Percentiles rank a stretch among this genome's conserved stretches.
Conservation (phyloP, 306 rosid genomes). For the Vigna hirtella region DNA sequence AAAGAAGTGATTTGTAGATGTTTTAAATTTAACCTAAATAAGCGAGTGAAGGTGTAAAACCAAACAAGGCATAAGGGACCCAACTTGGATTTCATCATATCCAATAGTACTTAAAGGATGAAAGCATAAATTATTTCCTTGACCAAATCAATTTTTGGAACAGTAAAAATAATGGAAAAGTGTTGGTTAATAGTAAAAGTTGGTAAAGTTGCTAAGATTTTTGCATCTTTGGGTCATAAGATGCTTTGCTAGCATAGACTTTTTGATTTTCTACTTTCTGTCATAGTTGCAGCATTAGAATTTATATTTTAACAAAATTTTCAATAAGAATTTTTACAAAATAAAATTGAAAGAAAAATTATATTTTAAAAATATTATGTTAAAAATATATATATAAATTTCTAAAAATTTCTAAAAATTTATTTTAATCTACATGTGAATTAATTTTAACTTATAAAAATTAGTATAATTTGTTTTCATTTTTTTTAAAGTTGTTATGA, state of each 20-base stretch:
- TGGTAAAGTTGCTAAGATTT: not conserved
- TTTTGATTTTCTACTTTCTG: not conserved
- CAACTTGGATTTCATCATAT: constrained; percentile 19
- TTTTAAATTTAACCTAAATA: not conserved
- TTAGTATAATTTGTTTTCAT: too few relatives aligned
- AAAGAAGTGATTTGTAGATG: not conserved
- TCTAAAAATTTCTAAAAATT: too few relatives aligned
- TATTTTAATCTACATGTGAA: not conserved
- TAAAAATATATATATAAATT: too few relatives aligned
- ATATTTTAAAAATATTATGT: too few relatives aligned
- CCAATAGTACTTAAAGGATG: constrained; percentile 8
- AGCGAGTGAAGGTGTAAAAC: not conserved
- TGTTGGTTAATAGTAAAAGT: constrained; percentile 17
- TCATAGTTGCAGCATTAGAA: too few relatives aligned
- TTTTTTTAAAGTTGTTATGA: too few relatives aligned
- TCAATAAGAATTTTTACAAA: too few relatives aligned
- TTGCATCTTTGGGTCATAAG: not conserved
- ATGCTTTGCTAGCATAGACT: not conserved
- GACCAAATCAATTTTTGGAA: not conserved
- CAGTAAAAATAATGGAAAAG: not conserved
- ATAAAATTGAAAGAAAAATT: too few relatives aligned
- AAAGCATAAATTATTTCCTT: not conserved
- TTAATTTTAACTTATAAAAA: too few relatives aligned
- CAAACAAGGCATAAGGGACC: constrained; percentile 9
- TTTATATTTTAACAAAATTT: too few relatives aligned